Evolutionary conservation across 2,329 filamentous ascomycete species (phyloP).

Genomic region (Diaporthe batatas): DNA sequence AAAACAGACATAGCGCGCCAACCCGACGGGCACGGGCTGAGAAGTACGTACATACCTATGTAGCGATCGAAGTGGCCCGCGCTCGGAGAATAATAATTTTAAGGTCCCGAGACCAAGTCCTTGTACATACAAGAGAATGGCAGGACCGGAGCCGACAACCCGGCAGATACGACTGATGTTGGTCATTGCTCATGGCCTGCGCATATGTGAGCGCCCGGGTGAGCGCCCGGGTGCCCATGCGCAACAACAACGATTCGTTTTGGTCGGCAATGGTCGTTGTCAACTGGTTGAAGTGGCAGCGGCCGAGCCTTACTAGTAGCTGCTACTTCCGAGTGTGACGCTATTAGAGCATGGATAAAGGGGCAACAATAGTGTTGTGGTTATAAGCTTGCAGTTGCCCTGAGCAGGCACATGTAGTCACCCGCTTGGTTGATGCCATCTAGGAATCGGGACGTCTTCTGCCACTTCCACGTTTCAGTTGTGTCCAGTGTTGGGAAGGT

Average conservation of each 20-base stretch:
- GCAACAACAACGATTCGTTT: neutral
- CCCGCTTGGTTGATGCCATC: neutral
- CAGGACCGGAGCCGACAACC: neutral
- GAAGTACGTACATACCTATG: too few species aligned
- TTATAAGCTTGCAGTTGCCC: neutral
- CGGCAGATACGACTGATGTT: neutral
- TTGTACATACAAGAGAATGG: neutral
- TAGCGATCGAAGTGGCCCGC: slow-evolving; percentile 23
- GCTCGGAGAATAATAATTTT: slow-evolving; percentile 17
- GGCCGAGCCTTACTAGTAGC: neutral
- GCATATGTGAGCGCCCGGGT: neutral
- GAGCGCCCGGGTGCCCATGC: too few species aligned
- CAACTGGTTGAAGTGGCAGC: neutral
- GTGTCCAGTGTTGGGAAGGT: neutral
- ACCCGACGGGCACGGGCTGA: slow-evolving; percentile 17
- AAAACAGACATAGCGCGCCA: neutral
- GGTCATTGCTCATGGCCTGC: neutral
- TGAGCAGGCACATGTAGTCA: neutral
- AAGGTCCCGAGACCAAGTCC: slow-evolving; percentile 2
- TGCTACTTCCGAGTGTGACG: neutral
- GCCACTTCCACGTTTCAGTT: neutral
- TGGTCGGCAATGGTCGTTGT: neutral
- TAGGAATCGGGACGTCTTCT: neutral
- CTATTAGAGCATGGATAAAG: neutral
- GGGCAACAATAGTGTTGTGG: neutral